Base-by-base conservation (phyloP, 1,284 basidiomycete species). In the Cryptococcus neoformans region DNA sequence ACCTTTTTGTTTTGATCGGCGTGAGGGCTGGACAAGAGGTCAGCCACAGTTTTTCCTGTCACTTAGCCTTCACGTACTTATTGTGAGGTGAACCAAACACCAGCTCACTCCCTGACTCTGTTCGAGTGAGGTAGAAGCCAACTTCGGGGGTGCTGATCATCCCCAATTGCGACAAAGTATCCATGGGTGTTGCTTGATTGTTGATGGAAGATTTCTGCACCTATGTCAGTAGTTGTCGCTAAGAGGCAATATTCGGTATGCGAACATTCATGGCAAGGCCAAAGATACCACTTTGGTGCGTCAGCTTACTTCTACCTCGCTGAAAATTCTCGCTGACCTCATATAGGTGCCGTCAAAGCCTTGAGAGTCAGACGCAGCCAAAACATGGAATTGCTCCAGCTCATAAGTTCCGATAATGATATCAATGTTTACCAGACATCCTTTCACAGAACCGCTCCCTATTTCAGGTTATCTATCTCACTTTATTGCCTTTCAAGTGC, bases 51-150 rank as follows among this genome's bases (percentile, higher is more conserved):
- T 28, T 28, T 36, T 40, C 11, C 4, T 44, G 39, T 16, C 37
- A 11, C 1, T 6, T 17, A 36, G 1, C 40, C 7, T 10, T 44
- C 3, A 44, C 44, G 52, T 35, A 60, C 55, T 37, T 36, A 7
- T 28, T 17, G 36, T 57, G 53, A 16, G 56, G 41, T 12, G 45
- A 39, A 1, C 56, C 59, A 41, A 60, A 54, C 7, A 54, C 37
- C 9, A 60, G 12, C 37, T 60, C 38, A 54, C 58, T 62, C 2
- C 42, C 51, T 12, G 44, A 49, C 14, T 41, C 57, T 17, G 47
- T 44, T n/a, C 60, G 44, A 34, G 44, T 44, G 4, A 62, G 53
- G 35, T 59, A 59, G 47, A 62, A 59, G 5, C 61, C 61, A 9
- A 62, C 55, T 41, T 54, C 55, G 4, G 58, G 49, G 5, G 55